Evolutionary conservation across 192 early-diverging fungal genomes (phyloP).

Genomic region (Pecoramyces ruminantium): DNA sequence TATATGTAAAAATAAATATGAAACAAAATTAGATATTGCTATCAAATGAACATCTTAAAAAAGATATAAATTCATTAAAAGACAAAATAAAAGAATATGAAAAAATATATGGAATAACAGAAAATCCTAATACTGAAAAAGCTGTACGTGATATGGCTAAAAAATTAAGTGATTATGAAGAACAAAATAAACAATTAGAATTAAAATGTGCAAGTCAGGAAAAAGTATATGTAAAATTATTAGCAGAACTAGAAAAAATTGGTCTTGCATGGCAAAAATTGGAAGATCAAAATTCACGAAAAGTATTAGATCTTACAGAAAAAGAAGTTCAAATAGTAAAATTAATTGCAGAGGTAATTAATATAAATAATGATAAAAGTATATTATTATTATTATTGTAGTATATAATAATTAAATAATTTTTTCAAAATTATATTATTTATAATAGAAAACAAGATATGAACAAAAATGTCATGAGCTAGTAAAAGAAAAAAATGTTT

Average conservation of each 20-base stretch:
- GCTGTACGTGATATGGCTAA: constrained; percentile 6
- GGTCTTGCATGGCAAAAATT: constrained; percentile 54
- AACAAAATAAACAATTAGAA: constrained; percentile 26
- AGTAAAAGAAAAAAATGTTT: constrained; percentile 48
- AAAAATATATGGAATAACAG: constrained; percentile 4
- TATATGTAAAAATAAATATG: no score
- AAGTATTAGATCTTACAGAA: constrained; percentile 53
- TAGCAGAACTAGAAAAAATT: constrained; percentile 46
- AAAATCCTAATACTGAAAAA: constrained; percentile 11
- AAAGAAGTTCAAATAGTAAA: constrained; percentile 67
- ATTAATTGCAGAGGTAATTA: constrained; percentile 47
- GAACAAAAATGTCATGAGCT: constrained; percentile 66
- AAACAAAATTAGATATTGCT: neutral
- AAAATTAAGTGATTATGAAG: constrained; percentile 10
- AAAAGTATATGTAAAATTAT: constrained; percentile 19
- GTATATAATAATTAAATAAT: no score
- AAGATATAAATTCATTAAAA: constrained; percentile 19
- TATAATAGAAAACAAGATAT: constrained; percentile 53
- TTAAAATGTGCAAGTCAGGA: constrained; percentile 30
- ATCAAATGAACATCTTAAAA: constrained; percentile 12
- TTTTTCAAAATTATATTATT: no score
- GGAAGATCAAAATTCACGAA: constrained; percentile 66
- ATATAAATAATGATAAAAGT: neutral
- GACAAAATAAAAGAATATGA: constrained; percentile 13
- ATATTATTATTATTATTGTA: no score